A percentile compares a stretch with the other conserved stretches of the same genome.
Conservation (phyloP, 805 yeast genomes). For the Groenewaldozyma tartarivorans region DNA sequence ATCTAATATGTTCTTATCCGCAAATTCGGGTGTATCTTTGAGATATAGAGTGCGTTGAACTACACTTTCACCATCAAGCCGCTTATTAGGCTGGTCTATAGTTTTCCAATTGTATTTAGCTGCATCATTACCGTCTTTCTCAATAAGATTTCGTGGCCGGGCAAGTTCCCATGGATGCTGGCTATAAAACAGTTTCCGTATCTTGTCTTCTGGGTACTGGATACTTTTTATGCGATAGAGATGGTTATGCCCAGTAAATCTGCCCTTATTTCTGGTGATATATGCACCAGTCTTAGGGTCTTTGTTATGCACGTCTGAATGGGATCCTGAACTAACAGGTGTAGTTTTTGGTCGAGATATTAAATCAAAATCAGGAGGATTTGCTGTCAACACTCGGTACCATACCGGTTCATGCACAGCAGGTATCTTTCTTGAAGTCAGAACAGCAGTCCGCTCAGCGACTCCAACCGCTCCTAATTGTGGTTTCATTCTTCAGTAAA, state of each 20-base stretch:
- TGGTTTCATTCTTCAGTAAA: too few species aligned
- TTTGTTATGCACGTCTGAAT: slow-evolving; percentile 11
- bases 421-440: not conserved
- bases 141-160: slow-evolving; percentile 75
- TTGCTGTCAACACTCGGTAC: slow-evolving; percentile 74
- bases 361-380: slow-evolving; percentile 69
- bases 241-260: slow-evolving; percentile 25
- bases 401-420: slow-evolving; percentile 71
- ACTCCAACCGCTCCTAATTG: not conserved
- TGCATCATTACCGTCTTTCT: slow-evolving; percentile 55
- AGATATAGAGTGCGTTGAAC: slow-evolving; percentile 64
- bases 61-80: slow-evolving; percentile 82
- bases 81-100: slow-evolving; percentile 61
- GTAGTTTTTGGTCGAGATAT: slow-evolving; percentile 40
- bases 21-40: slow-evolving; percentile 28
- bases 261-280: slow-evolving; percentile 39
- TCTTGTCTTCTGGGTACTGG: slow-evolving; percentile 62
- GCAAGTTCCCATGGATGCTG: slow-evolving; percentile 99
- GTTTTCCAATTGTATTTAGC: slow-evolving; percentile 61
- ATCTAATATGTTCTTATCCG: slow-evolving; percentile 28
- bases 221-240: slow-evolving; percentile 46
- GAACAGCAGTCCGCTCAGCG: not conserved
- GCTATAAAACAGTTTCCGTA: slow-evolving; percentile 71
- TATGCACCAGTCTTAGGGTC: slow-evolving; percentile 22
- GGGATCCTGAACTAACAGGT: slow-evolving; percentile 22